Conservation (phyloP, 108 stramenopile species). For the Skeletonema costatum region DNA sequence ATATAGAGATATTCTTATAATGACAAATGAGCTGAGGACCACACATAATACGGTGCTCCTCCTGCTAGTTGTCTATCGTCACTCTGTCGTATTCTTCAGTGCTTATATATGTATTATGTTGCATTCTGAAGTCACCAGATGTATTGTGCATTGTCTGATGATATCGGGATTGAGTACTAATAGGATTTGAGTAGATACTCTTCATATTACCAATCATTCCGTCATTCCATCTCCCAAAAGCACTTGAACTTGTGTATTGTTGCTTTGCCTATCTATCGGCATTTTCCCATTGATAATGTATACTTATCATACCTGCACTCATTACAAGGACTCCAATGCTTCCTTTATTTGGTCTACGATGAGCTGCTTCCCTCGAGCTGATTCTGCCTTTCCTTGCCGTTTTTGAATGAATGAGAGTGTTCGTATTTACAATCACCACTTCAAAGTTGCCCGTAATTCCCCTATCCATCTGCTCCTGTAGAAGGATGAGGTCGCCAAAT, state of each 20-base stretch:
- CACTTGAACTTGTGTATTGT: background rate
- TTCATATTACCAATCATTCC: background rate
- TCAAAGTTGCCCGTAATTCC: conserved; percentile 59
- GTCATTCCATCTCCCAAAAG: background rate
- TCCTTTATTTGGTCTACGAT: conserved; percentile 50
- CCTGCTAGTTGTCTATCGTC: too few relatives aligned
- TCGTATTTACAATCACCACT: conserved; percentile 45
- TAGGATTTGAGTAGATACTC: background rate
- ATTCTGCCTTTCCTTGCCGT: conserved; percentile 32
- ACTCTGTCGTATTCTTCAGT: too few relatives aligned
- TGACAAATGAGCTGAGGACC: too few relatives aligned
- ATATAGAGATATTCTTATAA: background rate
- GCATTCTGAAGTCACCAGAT: too few relatives aligned
- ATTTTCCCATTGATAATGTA: background rate
- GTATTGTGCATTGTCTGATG: background rate
- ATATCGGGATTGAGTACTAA: background rate
- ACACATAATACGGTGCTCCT: too few relatives aligned
- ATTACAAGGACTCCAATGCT: conserved; percentile 33
- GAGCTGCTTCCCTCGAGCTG: conserved; percentile 17
- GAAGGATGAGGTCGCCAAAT: conserved; percentile 30
- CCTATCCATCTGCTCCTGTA: conserved; percentile 48
- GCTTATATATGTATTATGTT: too few relatives aligned
- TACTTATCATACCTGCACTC: background rate
- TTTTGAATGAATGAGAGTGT: conserved; percentile 59
- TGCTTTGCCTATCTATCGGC: background rate